phyloP scores from a whole-genome alignment of 2,329 filamentous ascomycete genomes.

The Camptophora hylomeconis region DNA sequence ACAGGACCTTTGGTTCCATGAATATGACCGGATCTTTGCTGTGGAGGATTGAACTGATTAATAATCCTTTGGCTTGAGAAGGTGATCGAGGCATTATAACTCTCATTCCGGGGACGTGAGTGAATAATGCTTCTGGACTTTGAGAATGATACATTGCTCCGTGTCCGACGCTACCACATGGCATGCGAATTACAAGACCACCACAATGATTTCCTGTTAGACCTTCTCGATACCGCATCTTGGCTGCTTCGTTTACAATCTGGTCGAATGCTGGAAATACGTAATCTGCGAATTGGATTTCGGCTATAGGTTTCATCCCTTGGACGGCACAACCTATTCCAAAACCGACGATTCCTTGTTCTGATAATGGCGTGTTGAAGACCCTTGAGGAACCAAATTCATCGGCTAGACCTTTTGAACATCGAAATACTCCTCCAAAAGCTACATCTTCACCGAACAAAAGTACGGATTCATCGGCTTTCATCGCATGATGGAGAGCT shows the following conservation, averaged over 20 bases:
- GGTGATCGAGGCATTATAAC: conserved; percentile 81
- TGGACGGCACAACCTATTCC: conserved; percentile 81
- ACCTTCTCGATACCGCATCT: conserved; percentile 66
- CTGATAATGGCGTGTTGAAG: conserved; percentile 89
- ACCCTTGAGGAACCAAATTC: conserved; percentile 80
- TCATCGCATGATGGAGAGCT: conserved; percentile 68
- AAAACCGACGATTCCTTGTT: conserved; percentile 91
- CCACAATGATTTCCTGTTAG: conserved; percentile 54
- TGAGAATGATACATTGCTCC: conserved; percentile 82
- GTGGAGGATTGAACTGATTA: conserved; percentile 60
- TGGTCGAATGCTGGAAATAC: conserved; percentile 89
- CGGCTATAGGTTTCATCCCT: conserved; percentile 83
- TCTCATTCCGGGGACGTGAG: conserved; percentile 71
- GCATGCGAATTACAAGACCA: conserved; percentile 79
- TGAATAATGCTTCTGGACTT: conserved; percentile 77
- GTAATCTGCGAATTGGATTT: conserved; percentile 94
- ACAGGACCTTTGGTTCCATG: conserved; percentile 88
- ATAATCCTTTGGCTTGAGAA: conserved; percentile 73
- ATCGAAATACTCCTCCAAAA: conserved; percentile 92
- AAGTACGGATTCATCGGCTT: conserved; percentile 71
- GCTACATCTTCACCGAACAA: conserved; percentile 95
- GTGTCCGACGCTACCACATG: conserved; percentile 77
- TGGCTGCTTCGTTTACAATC: conserved; percentile 84
- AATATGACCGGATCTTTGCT: conserved; percentile 80
- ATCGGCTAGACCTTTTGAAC: conserved; percentile 78